Evolutionary conservation across 225 moss, liverwort and hornwort species (phyloP).

Genomic region (Pleurozium schreberi): DNA sequence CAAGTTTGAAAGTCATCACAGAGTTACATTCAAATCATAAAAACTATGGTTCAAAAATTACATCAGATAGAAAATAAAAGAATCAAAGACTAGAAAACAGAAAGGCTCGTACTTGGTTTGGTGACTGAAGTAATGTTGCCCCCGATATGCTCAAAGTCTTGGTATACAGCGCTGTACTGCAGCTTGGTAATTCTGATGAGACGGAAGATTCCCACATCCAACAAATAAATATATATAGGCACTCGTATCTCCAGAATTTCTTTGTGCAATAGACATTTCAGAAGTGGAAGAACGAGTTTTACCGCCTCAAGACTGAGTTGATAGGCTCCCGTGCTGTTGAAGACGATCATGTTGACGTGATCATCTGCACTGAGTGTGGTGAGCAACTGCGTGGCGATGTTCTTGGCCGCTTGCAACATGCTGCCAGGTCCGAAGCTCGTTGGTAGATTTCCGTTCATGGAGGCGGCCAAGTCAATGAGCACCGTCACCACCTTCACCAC

Average conservation of each 20-base stretch:
- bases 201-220: no score
- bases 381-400: not conserved
- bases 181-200: not conserved
- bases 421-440: not conserved
- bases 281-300: not conserved
- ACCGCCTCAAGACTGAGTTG: not conserved
- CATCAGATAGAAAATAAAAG: no score
- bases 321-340: not conserved
- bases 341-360: not conserved
- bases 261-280: not conserved
- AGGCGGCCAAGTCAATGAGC: not conserved
- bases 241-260: not conserved
- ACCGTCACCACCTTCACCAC: conserved; percentile 12
- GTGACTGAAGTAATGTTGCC: not conserved
- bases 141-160: not conserved
- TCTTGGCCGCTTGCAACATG: not conserved
- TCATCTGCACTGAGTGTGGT: not conserved
- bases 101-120: not conserved
- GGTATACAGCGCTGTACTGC: not conserved
- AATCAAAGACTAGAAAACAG: not conserved
- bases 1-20: not conserved
- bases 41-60: not conserved
- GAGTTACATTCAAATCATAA: not conserved
- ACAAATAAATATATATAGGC: not conserved
- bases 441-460: not conserved